Evolutionary conservation across 805 yeast genomes (phyloP).

Genomic region (Wickerhamomyces alni): DNA sequence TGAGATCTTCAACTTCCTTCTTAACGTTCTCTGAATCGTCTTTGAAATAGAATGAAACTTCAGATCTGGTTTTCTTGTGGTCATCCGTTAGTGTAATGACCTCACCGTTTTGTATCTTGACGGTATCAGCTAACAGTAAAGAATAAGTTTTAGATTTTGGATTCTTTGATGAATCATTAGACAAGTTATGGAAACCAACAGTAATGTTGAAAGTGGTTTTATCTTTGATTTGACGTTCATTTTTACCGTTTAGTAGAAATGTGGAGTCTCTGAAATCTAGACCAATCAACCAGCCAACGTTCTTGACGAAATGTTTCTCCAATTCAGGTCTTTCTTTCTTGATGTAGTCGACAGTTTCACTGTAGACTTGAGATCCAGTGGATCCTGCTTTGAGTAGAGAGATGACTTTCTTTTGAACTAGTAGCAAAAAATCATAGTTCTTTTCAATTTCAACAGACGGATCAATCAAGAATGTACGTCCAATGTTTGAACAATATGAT

Average conservation of each 20-base stretch:
- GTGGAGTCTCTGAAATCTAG: conserved; percentile 82
- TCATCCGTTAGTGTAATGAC: conserved; percentile 67
- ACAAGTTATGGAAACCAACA: conserved; percentile 67
- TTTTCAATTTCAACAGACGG: conserved; percentile 75
- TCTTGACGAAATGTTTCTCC: conserved; percentile 59
- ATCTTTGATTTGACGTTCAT: conserved; percentile 57
- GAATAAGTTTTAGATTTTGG: conserved; percentile 57
- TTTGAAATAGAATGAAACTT: conserved; percentile 79
- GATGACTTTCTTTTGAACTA: conserved; percentile 63
- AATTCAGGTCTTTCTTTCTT: conserved; percentile 61
- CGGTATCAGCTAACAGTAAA: conserved; percentile 74
- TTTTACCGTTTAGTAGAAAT: conserved; percentile 66
- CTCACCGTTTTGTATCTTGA: conserved; percentile 53
- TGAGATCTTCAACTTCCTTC: conserved; percentile 35
- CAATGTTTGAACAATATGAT: conserved; percentile 82
- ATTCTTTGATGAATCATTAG: conserved; percentile 38
- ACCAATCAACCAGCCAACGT: conserved; percentile 85
- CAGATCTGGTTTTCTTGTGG: conserved; percentile 64
- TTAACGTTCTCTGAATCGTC: conserved; percentile 46
- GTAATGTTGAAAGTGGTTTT: conserved; percentile 74
- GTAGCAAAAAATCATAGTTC: conserved; percentile 71
- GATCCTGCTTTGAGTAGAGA: conserved; percentile 59
- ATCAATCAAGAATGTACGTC: conserved; percentile 83
- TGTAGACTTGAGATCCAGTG: conserved; percentile 56
- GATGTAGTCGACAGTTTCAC: conserved; percentile 54